A percentile compares a stretch with the other conserved stretches of the same genome.
Evolutionary conservation across 1,139 yeast species (phyloP).

Genomic region (Suhomyces choctaworum): DNA sequence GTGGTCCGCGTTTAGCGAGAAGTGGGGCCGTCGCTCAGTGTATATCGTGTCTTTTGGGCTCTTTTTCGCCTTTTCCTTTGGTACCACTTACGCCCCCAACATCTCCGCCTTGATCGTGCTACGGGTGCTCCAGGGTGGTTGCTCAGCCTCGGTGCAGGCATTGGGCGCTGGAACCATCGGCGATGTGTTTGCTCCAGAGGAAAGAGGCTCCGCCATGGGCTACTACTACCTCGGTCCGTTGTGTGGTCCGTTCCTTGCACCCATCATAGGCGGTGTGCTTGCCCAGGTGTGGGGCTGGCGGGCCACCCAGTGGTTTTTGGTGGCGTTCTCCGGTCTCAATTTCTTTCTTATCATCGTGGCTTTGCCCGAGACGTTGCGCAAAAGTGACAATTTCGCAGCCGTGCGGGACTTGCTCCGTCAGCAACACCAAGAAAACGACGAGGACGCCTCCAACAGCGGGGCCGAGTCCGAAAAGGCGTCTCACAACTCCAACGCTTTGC

Average conservation of each 20-base stretch:
- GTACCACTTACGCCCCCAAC: slow-evolving; percentile 65
- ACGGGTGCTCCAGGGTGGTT: slow-evolving; percentile 74
- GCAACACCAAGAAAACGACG: slow-evolving; percentile 3
- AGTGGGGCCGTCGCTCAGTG: slow-evolving; percentile 71
- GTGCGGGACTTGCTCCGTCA: slow-evolving; percentile 38
- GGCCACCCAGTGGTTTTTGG: slow-evolving; percentile 85
- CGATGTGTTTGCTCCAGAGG: slow-evolving; percentile 65
- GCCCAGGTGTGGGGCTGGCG: slow-evolving; percentile 81
- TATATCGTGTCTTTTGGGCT: slow-evolving; percentile 67
- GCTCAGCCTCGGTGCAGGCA: slow-evolving; percentile 83
- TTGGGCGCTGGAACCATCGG: slow-evolving; percentile 90
- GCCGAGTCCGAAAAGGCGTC: slow-evolving; percentile 12
- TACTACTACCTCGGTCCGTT: slow-evolving; percentile 79
- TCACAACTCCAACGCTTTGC: background rate
- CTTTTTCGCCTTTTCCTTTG: slow-evolving; percentile 67
- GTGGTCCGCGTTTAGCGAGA: slow-evolving; percentile 85
- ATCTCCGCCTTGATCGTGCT: slow-evolving; percentile 66
- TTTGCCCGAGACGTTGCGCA: slow-evolving; percentile 76
- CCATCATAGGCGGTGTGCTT: slow-evolving; percentile 78
- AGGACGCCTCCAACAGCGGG: slow-evolving; percentile 20
- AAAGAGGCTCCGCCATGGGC: slow-evolving; percentile 82
- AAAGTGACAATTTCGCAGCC: slow-evolving; percentile 51
- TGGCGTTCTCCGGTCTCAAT: slow-evolving; percentile 61
- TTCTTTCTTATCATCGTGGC: slow-evolving; percentile 50
- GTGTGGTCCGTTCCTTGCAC: slow-evolving; percentile 78